These are phyloP conservation scores for Talaromyces sp. DNA, from an alignment of 2,329 filamentous ascomycete species.

Conservation along the genomic window DNA sequence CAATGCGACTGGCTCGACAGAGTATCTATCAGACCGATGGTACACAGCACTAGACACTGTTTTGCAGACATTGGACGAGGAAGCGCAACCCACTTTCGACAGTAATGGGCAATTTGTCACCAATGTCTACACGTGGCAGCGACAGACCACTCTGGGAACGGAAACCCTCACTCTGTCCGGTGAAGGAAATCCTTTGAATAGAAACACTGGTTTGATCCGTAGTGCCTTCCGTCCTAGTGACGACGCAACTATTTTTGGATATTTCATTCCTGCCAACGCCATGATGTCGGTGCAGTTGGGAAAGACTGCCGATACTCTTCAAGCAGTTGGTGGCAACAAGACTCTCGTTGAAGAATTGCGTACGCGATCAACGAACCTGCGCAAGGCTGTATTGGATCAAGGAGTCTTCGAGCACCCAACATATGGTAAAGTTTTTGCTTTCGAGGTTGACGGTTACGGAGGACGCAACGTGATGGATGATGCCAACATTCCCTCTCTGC, in stretches of 20 bases:
- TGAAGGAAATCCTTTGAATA: constrained; percentile 85
- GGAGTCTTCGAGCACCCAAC: constrained; percentile 58
- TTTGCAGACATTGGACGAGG: constrained; percentile 68
- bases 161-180: constrained; percentile 82
- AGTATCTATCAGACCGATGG: constrained; percentile 77
- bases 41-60: constrained; percentile 71
- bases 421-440: constrained; percentile 60
- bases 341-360: constrained; percentile 49
- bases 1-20: constrained; percentile 69
- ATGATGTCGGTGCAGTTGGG: constrained; percentile 90
- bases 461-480: constrained; percentile 62
- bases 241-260: constrained; percentile 89
- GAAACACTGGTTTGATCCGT: constrained; percentile 77
- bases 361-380: constrained; percentile 61
- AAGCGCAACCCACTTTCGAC: constrained; percentile 78
- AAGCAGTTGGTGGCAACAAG: constrained; percentile 53
- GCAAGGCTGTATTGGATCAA: constrained; percentile 76
- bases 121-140: constrained; percentile 85
- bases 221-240: constrained; percentile 94
- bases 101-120: constrained; percentile 60
- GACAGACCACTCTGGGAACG: constrained; percentile 74
- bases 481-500: constrained; percentile 61
- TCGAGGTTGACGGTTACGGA: constrained; percentile 63
- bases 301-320: constrained; percentile 68
- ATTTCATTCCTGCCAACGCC: constrained; percentile 91